These are phyloP conservation scores for Thermothelomyces thermophilus DNA, from an alignment of 2,329 filamentous ascomycete species.

Conservation along the genomic window DNA sequence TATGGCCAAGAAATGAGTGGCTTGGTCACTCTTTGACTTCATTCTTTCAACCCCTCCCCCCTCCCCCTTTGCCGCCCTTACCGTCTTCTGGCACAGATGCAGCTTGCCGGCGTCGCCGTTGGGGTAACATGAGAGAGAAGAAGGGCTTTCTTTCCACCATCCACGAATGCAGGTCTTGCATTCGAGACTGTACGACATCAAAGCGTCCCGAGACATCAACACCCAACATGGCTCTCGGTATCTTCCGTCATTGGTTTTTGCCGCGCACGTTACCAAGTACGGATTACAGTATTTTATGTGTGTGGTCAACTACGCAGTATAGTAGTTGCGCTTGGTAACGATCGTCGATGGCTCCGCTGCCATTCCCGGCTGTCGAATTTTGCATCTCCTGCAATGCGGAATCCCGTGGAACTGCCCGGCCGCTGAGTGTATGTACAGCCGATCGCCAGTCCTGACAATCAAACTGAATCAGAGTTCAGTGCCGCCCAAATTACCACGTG, in stretches of 20 bases:
- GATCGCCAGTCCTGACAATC: conserved; percentile 16
- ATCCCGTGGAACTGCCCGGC: conserved; percentile 14
- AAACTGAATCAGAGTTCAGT: conserved; percentile 16
- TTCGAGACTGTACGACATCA: not conserved
- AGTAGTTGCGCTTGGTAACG: not conserved
- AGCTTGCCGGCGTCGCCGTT: not conserved
- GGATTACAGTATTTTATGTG: too few species aligned
- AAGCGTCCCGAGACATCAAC: conserved; percentile 1
- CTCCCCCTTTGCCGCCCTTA: too few species aligned
- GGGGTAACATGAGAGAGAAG: too few species aligned
- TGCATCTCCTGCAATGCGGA: not conserved
- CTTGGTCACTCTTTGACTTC: too few species aligned
- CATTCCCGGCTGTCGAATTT: not conserved
- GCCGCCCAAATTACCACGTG: conserved; percentile 12
- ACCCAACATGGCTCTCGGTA: not conserved
- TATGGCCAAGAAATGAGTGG: not conserved
- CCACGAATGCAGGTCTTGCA: too few species aligned
- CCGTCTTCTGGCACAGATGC: not conserved
- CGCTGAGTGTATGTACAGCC: conserved; percentile 6
- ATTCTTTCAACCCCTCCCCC: too few species aligned
- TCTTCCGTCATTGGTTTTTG: not conserved
- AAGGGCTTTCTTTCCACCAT: too few species aligned
- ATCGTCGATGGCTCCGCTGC: not conserved
- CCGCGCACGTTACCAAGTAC: too few species aligned
- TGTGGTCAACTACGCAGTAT: not conserved